Conservation (phyloP, 352 stramenopile genomes). For the Pythium brassicae region DNA sequence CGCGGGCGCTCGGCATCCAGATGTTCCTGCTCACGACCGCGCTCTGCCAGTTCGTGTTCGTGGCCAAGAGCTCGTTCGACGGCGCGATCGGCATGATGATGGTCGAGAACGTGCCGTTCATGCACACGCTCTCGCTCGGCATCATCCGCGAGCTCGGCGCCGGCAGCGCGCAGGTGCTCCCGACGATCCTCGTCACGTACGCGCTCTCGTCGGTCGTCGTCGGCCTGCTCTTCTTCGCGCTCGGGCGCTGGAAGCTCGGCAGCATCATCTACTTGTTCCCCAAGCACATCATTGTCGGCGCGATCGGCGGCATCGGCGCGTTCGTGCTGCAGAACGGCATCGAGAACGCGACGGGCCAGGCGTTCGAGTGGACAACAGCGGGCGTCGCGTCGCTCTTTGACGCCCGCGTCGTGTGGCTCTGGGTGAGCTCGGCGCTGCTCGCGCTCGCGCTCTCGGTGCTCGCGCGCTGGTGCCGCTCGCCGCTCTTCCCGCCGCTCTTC, state of each 20-base stretch:
- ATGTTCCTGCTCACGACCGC: slow-evolving; percentile 81
- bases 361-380: slow-evolving; percentile 52
- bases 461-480: slow-evolving; percentile 46
- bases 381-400: slow-evolving; percentile 52
- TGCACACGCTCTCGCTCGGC: slow-evolving; percentile 83
- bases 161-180: slow-evolving; percentile 65
- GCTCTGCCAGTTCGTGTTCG: slow-evolving; percentile 81
- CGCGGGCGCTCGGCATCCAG: slow-evolving; percentile 72
- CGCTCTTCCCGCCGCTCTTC: slow-evolving; percentile 71
- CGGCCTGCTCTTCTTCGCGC: slow-evolving; percentile 82
- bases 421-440: slow-evolving; percentile 54
- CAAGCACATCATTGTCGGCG: slow-evolving; percentile 93
- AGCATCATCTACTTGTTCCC: slow-evolving; percentile 93
- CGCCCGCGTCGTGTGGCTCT: slow-evolving; percentile 56
- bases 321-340: slow-evolving; percentile 85
- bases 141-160: slow-evolving; percentile 85
- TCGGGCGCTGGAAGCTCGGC: slow-evolving; percentile 89
- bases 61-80: slow-evolving; percentile 70
- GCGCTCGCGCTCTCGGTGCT: slow-evolving; percentile 49
- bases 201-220: slow-evolving; percentile 87
- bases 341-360: slow-evolving; percentile 74
- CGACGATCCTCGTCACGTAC: slow-evolving; percentile 92
- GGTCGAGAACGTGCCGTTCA: slow-evolving; percentile 96
- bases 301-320: slow-evolving; percentile 90
- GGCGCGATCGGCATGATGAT: slow-evolving; percentile 88